Evolutionary conservation across 2,329 filamentous ascomycete species (phyloP).

Genomic region (Cercospora sojina): DNA sequence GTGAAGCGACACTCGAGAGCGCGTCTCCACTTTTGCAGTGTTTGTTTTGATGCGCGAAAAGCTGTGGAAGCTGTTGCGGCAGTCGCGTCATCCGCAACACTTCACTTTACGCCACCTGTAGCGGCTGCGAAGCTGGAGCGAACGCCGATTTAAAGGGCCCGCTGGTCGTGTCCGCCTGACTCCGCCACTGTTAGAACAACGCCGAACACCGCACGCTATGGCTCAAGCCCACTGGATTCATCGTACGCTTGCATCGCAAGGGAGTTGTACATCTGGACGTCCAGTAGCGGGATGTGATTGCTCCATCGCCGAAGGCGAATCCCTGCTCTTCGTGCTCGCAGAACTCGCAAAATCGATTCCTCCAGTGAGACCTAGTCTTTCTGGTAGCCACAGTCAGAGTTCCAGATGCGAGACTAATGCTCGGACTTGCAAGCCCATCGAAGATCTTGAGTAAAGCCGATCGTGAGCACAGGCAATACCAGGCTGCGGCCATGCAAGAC

Average conservation of each 20-base stretch:
- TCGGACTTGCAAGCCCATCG: neutral
- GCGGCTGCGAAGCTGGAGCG: neutral
- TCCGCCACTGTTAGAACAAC: neutral
- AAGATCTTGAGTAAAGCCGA: neutral
- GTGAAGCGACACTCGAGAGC: neutral
- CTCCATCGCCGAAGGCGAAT: neutral
- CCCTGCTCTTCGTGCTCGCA: neutral
- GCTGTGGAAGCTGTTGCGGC: neutral
- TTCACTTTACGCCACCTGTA: neutral
- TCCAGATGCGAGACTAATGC: neutral
- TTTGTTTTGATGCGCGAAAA: constrained; percentile 1
- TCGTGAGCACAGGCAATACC: neutral
- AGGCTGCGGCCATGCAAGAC: neutral
- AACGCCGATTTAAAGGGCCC: neutral
- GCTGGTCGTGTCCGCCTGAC: neutral
- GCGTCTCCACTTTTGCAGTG: constrained; percentile 1
- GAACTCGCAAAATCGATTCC: neutral
- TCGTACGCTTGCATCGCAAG: neutral
- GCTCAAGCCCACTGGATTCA: neutral
- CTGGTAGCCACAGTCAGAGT: neutral
- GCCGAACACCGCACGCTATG: neutral
- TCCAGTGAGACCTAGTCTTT: neutral
- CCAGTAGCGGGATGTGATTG: neutral
- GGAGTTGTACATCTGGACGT: neutral
- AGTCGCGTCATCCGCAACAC: neutral